A percentile compares a stretch with the other conserved stretches of the same genome.
phyloP scores from a whole-genome alignment of 352 stramenopile genomes.

The Globisporangium paddicum region DNA sequence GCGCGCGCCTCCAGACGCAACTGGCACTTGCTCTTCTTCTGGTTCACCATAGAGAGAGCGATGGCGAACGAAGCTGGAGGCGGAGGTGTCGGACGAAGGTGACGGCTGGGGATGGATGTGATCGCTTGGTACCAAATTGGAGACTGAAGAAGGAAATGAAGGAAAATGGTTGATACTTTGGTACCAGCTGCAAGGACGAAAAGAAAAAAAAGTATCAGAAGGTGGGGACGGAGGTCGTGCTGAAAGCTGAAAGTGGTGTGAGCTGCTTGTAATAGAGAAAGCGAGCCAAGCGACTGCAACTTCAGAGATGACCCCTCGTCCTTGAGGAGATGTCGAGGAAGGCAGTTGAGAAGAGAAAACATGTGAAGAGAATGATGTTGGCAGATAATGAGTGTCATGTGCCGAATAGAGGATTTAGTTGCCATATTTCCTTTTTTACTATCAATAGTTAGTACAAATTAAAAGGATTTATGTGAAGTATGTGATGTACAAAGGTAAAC shows the following conservation, averaged over 20 bases:
- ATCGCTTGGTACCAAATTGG: slow-evolving; percentile 4
- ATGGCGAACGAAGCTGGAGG: too few species aligned
- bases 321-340: background rate
- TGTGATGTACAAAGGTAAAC: background rate
- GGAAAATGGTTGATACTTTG: slow-evolving; percentile 3
- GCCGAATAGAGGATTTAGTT: too few species aligned
- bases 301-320: background rate
- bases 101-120: background rate
- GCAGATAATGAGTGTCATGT: too few species aligned
- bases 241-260: background rate
- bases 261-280: background rate
- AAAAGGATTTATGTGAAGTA: background rate
- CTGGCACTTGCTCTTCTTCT: slow-evolving; percentile 67
- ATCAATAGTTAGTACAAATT: background rate
- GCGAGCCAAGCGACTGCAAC: background rate
- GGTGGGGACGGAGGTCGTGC: background rate
- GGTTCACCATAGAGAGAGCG: slow-evolving; percentile 69
- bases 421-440: too few species aligned
- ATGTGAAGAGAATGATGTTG: background rate
- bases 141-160: background rate
- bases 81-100: too few species aligned
- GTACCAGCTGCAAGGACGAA: slow-evolving; percentile 1
- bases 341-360: background rate
- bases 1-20: slow-evolving; percentile 53
- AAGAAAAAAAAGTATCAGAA: background rate